Conservation (phyloP, 2,329 filamentous ascomycete species). For the Chaetomiaceae sp. region DNA sequence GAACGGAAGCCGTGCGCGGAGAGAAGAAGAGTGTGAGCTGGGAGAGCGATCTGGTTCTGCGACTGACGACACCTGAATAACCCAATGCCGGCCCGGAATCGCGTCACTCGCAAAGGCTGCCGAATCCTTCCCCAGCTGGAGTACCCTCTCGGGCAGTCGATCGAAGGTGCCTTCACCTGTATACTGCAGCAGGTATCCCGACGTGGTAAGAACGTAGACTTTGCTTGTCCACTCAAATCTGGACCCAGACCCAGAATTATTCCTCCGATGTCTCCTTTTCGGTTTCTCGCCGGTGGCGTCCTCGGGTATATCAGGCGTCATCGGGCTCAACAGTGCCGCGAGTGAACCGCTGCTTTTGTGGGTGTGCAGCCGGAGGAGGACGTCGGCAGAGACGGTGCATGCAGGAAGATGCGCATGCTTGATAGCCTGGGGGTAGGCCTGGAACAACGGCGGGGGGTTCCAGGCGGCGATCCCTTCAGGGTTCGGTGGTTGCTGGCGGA, state of each 20-base stretch:
- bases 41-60: slow-evolving; percentile 55
- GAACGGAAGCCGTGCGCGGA: slow-evolving; percentile 62
- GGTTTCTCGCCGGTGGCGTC: slow-evolving; percentile 33
- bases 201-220: slow-evolving; percentile 66
- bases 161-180: slow-evolving; percentile 65
- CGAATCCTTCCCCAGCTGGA: slow-evolving; percentile 68
- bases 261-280: slow-evolving; percentile 47
- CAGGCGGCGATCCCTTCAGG: slow-evolving; percentile 41
- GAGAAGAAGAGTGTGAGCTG: slow-evolving; percentile 53
- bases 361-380: slow-evolving; percentile 59
- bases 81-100: slow-evolving; percentile 76
- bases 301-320: slow-evolving; percentile 26
- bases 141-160: slow-evolving; percentile 66
- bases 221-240: slow-evolving; percentile 65
- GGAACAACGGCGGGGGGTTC: slow-evolving; percentile 74
- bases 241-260: slow-evolving; percentile 37
- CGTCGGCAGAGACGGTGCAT: slow-evolving; percentile 63
- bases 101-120: slow-evolving; percentile 76
- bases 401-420: slow-evolving; percentile 68
- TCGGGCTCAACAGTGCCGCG: slow-evolving; percentile 33
- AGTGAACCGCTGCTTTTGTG: slow-evolving; percentile 41
- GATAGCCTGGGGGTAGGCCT: slow-evolving; percentile 79
- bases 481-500: slow-evolving; percentile 22
- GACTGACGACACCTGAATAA: slow-evolving; percentile 67
- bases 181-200: slow-evolving; percentile 73